phyloP scores from a whole-genome alignment of 2,329 filamentous ascomycete genomes.

The Fusarium verrucosum region DNA sequence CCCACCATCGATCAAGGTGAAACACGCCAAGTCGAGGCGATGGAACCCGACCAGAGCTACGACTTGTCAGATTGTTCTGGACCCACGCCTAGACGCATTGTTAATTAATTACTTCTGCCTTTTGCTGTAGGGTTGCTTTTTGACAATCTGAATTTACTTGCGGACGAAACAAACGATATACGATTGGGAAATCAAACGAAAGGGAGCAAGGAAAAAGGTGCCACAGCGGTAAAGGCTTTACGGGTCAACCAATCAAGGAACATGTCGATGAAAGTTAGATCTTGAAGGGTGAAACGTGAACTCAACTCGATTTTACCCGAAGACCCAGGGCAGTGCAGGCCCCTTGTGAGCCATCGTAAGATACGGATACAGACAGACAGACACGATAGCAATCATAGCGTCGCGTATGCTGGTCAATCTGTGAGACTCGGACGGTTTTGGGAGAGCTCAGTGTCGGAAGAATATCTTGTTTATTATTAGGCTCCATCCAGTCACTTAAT shows the following conservation, averaged over 20 bases:
- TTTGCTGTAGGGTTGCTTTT: slow-evolving; percentile 2
- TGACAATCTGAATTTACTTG: neutral
- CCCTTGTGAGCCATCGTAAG: slow-evolving; percentile 27
- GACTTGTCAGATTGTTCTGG: slow-evolving; percentile 9
- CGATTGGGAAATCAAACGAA: neutral
- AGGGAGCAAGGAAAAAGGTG: neutral
- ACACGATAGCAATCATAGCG: slow-evolving; percentile 18
- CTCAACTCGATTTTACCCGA: neutral
- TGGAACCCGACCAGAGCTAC: neutral
- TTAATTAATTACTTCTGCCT: neutral
- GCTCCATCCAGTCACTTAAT: neutral
- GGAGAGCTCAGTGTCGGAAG: neutral
- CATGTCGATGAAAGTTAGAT: slow-evolving; percentile 31
- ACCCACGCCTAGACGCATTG: neutral
- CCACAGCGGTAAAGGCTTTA: slow-evolving; percentile 15
- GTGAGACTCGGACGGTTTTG: slow-evolving; percentile 3
- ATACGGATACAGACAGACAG: no score
- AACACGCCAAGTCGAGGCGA: slow-evolving; percentile 29
- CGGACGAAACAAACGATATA: neutral
- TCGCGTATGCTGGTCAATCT: neutral
- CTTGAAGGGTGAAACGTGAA: slow-evolving; percentile 32
- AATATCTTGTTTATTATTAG: neutral
- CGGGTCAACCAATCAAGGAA: slow-evolving; percentile 10
- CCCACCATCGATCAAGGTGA: slow-evolving; percentile 27
- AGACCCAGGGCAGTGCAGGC: neutral